Evolutionary conservation across 805 yeast genomes (phyloP).

Genomic region (Phaffomyces thermotolerans): DNA sequence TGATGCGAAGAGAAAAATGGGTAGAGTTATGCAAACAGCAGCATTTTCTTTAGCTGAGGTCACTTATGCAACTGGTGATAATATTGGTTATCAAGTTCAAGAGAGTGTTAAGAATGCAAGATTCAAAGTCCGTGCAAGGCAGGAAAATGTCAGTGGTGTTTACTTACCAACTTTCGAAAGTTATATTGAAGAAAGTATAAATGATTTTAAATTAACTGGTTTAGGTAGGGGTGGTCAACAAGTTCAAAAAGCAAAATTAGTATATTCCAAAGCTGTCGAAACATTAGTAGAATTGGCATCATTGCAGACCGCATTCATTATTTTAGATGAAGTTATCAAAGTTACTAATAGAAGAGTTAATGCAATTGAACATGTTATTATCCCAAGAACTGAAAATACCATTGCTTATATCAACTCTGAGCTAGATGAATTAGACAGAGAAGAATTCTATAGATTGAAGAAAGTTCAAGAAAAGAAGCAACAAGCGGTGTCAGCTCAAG

Average conservation of each 20-base stretch:
- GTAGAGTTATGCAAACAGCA: slow-evolving; percentile 96
- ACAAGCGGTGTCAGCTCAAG: slow-evolving; percentile 23
- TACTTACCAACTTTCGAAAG: slow-evolving; percentile 89
- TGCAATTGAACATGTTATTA: slow-evolving; percentile 96
- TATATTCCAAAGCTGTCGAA: slow-evolving; percentile 94
- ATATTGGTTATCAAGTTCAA: slow-evolving; percentile 91
- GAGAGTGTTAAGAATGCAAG: slow-evolving; percentile 89
- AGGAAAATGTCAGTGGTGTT: slow-evolving; percentile 96
- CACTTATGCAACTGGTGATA: slow-evolving; percentile 94
- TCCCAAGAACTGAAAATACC: slow-evolving; percentile 96
- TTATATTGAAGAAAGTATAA: slow-evolving; percentile 72
- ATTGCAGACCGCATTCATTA: slow-evolving; percentile 92
- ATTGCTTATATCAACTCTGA: slow-evolving; percentile 89
- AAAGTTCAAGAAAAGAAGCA: slow-evolving; percentile 48
- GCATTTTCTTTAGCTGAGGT: slow-evolving; percentile 97
- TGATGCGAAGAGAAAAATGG: slow-evolving; percentile 89
- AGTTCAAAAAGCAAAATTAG: slow-evolving; percentile 87
- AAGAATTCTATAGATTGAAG: slow-evolving; percentile 93
- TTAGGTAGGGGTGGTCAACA: slow-evolving; percentile 98
- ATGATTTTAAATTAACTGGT: slow-evolving; percentile 94
- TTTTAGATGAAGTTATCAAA: slow-evolving; percentile 94
- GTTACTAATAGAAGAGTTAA: slow-evolving; percentile 97
- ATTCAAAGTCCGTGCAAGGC: slow-evolving; percentile 83
- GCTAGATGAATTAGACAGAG: slow-evolving; percentile 95
- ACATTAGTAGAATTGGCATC: slow-evolving; percentile 94